A percentile compares a stretch with the other conserved stretches of the same genome.
Evolutionary conservation across 164 flowering plant genomes (phyloP).

Genomic region (Santalum album): DNA sequence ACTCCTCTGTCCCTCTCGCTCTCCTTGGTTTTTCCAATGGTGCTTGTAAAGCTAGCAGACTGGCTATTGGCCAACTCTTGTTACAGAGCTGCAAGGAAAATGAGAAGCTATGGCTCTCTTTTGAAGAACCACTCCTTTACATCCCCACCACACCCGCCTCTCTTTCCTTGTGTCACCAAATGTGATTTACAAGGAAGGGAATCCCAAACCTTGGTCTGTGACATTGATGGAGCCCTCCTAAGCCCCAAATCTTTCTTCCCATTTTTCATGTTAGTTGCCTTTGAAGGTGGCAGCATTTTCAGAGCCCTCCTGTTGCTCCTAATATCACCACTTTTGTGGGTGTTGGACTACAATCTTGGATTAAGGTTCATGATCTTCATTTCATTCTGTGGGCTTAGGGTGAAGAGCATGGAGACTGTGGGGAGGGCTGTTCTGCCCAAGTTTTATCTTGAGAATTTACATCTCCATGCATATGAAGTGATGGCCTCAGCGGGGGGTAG

Average conservation of each 20-base stretch:
- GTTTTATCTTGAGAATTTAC: constrained; percentile 66
- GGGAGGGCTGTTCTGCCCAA: constrained; percentile 74
- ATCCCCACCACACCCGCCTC: constrained; percentile 10
- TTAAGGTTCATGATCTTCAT: constrained; percentile 61
- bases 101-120: constrained; percentile 29
- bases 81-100: constrained; percentile 45
- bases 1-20: constrained; percentile 5
- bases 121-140: constrained; percentile 20
- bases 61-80: constrained; percentile 50
- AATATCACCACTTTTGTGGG: constrained; percentile 34
- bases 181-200: constrained; percentile 18
- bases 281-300: constrained; percentile 71
- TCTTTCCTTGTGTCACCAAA: constrained; percentile 36
- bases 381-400: constrained; percentile 60
- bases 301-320: constrained; percentile 59
- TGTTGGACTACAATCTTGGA: constrained; percentile 29
- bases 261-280: constrained; percentile 83
- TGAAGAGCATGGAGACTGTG: constrained; percentile 45
- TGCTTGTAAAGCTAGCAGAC: constrained; percentile 42
- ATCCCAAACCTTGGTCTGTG: constrained; percentile 44
- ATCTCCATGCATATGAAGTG: constrained; percentile 42
- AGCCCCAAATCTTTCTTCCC: constrained; percentile 62
- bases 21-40: constrained; percentile 30
- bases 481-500: constrained; percentile 30
- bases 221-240: constrained; percentile 43